Conservation (phyloP, 1,139 yeast genomes). For the Yamadazyma atlantica region DNA sequence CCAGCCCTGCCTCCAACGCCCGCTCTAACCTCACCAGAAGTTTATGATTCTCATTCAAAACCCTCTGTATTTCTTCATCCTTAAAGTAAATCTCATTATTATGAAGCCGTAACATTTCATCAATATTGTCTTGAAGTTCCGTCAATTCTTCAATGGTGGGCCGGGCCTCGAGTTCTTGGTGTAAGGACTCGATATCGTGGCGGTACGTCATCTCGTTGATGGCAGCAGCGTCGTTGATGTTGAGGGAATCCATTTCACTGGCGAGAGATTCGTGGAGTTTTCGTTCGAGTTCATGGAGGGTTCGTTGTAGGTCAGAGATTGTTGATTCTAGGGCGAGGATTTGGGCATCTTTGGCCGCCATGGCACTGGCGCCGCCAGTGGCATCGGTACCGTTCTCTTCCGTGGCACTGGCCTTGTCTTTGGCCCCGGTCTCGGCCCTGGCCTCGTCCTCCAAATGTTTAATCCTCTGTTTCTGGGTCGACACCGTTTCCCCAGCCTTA, state of each 20-base stretch:
- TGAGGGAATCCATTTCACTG: conserved; percentile 15
- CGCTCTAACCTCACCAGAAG: conserved; percentile 19
- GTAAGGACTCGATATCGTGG: conserved; percentile 21
- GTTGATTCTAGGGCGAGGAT: neutral
- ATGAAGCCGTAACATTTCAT: conserved; percentile 33
- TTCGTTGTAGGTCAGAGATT: conserved; percentile 6
- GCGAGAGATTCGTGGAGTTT: conserved; percentile 16
- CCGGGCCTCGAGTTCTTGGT: conserved; percentile 26
- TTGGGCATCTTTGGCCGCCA: neutral
- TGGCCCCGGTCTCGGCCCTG: neutral
- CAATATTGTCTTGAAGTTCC: conserved; percentile 30
- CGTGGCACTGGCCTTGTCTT: too few relatives aligned
- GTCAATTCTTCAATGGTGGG: conserved; percentile 33
- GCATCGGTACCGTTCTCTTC: neutral
- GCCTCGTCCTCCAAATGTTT: conserved; percentile 9
- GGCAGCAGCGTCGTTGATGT: conserved; percentile 16
- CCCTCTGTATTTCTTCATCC: conserved; percentile 25
- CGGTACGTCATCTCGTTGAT: conserved; percentile 13
- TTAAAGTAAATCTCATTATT: conserved; percentile 30
- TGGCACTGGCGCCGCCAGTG: neutral
- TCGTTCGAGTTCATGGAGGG: conserved; percentile 14
- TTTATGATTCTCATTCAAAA: conserved; percentile 20
- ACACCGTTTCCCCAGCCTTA: conserved; percentile 11
- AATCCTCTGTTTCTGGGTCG: conserved; percentile 13
- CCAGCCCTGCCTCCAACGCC: conserved; percentile 16